Evolutionary conservation across 225 moss, liverwort and hornwort genomes (phyloP).

Genomic region (Physcomitrellopsis africana): DNA sequence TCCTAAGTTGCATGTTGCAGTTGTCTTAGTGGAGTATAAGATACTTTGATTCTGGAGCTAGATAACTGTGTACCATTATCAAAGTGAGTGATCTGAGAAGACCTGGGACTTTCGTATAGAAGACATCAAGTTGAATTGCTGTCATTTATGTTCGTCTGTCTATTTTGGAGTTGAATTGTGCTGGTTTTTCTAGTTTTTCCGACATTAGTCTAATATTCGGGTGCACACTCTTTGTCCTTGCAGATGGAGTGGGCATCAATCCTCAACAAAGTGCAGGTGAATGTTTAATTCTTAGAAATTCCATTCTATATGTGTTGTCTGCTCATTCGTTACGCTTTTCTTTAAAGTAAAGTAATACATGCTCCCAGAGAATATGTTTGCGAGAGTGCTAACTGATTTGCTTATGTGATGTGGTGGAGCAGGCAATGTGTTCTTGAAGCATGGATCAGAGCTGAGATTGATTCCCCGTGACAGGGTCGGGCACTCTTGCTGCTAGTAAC

Average conservation of each 20-base stretch:
- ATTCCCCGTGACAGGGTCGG: constrained; percentile 98
- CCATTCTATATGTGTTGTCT: not conserved
- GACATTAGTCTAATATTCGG: not conserved
- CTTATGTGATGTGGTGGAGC: constrained; percentile 17
- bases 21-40: not conserved
- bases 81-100: no score
- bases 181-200: not conserved
- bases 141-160: constrained; percentile 2
- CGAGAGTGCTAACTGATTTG: constrained; percentile 4
- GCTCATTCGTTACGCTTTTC: not conserved
- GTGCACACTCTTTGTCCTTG: constrained; percentile 23
- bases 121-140: not conserved
- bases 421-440: constrained; percentile 96
- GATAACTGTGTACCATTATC: no score
- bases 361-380: not conserved
- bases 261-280: constrained; percentile 97
- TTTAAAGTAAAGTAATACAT: not conserved
- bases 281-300: not conserved
- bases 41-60: no score
- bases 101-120: no score
- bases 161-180: constrained; percentile 8
- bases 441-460: constrained; percentile 90
- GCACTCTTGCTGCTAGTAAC: constrained; percentile 33
- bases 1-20: not conserved
- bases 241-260: constrained; percentile 98